phyloP scores from a whole-genome alignment of 192 early-diverging fungal genomes.

The Mortierella antarctica region DNA sequence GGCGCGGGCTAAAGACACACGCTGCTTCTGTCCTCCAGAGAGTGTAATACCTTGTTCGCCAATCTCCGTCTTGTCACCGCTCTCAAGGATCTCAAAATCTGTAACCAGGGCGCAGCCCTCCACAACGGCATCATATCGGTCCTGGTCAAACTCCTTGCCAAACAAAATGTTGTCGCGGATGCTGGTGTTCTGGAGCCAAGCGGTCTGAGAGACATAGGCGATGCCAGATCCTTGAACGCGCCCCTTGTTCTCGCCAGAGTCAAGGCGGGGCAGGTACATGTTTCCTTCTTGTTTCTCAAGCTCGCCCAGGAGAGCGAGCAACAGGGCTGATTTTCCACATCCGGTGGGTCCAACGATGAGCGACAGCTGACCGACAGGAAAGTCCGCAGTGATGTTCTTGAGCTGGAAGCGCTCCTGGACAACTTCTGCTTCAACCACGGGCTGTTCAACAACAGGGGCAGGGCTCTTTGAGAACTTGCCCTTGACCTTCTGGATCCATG shows the following conservation, averaged over 20 bases:
- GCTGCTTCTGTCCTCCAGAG: slow-evolving; percentile 90
- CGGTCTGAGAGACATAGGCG: slow-evolving; percentile 87
- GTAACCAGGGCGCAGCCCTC: slow-evolving; percentile 86
- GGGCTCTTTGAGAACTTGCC: slow-evolving; percentile 22
- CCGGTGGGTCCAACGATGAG: slow-evolving; percentile 90
- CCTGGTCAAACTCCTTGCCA: slow-evolving; percentile 76
- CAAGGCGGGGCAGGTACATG: slow-evolving; percentile 56
- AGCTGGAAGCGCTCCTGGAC: slow-evolving; percentile 64
- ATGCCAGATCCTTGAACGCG: slow-evolving; percentile 63
- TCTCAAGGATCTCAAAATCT: slow-evolving; percentile 86
- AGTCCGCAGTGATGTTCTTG: slow-evolving; percentile 68
- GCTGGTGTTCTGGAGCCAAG: slow-evolving; percentile 76
- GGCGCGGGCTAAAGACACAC: slow-evolving; percentile 86
- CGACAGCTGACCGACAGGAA: slow-evolving; percentile 79
- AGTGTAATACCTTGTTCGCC: slow-evolving; percentile 89
- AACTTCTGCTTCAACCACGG: slow-evolving; percentile 16
- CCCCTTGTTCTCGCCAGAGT: slow-evolving; percentile 24
- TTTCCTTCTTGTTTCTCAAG: slow-evolving; percentile 63
- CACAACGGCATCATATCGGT: slow-evolving; percentile 85
- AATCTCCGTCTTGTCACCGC: slow-evolving; percentile 93
- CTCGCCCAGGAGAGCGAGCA: slow-evolving; percentile 87
- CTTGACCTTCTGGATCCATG: slow-evolving; percentile 30
- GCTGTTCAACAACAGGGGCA: slow-evolving; percentile 4
- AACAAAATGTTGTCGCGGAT: slow-evolving; percentile 88
- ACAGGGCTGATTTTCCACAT: slow-evolving; percentile 85